Evolutionary conservation across 1,284 basidiomycete species (phyloP).

Genomic region (Rhodotorula sp.): DNA sequence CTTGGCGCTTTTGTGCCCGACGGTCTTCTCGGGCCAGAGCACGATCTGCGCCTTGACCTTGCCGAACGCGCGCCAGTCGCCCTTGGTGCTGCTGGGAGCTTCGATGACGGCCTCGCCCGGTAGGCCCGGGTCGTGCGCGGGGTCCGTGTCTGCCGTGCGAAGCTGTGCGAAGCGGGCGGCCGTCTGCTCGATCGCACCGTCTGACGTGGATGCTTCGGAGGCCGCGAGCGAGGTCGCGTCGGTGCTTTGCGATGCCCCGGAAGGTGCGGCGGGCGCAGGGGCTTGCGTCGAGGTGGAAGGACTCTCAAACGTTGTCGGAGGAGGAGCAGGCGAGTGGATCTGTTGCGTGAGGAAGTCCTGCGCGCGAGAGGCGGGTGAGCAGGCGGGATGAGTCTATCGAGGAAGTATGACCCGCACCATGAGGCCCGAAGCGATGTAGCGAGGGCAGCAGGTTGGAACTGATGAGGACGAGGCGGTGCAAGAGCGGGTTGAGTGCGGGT

Average conservation of each 20-base stretch:
- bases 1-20: slow-evolving; percentile 5
- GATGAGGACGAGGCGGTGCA: too few relatives aligned
- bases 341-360: slow-evolving; percentile 24
- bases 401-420: background rate
- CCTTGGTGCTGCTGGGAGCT: slow-evolving; percentile 18
- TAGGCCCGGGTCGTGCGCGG: background rate
- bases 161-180: slow-evolving; percentile 11
- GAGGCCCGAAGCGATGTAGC: too few relatives aligned
- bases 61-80: slow-evolving; percentile 31
- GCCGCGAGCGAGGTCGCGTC: background rate
- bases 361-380: background rate
- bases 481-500: too few relatives aligned
- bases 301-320: background rate
- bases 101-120: slow-evolving; percentile 8
- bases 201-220: background rate
- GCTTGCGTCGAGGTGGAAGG: background rate
- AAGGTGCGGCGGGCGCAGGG: background rate
- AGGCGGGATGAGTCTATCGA: background rate
- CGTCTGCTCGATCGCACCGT: background rate
- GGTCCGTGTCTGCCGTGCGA: slow-evolving; percentile 5
- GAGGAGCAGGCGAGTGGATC: background rate
- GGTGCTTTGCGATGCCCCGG: background rate
- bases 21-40: slow-evolving; percentile 20
- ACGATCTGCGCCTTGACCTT: slow-evolving; percentile 24
- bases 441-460: too few relatives aligned